Percentiles rank a stretch among this genome's conserved stretches.
These are phyloP conservation scores for Cutaneotrichosporon sp. DNA, from an alignment of 1,284 basidiomycete genomes.

Conservation along the genomic window DNA sequence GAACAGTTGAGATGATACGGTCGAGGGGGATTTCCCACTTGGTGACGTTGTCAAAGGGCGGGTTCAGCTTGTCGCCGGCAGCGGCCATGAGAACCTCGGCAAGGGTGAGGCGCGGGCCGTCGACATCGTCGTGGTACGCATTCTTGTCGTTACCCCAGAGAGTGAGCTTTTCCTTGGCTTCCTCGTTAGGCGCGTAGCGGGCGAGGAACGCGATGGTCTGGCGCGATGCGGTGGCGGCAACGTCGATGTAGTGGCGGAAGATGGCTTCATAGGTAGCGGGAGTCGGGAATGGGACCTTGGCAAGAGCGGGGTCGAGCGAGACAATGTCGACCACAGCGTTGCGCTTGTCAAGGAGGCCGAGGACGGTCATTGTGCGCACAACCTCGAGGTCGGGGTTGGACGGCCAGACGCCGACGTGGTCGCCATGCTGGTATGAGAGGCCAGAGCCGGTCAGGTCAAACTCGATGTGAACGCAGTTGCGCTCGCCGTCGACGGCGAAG, in stretches of 20 bases:
- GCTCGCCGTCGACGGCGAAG: constrained; percentile 70
- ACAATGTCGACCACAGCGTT: constrained; percentile 85
- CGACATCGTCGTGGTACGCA: constrained; percentile 72
- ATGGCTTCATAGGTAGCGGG: constrained; percentile 94
- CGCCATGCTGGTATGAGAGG: constrained; percentile 97
- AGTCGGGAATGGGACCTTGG: constrained; percentile 97
- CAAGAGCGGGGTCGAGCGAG: constrained; percentile 93
- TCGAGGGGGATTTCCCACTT: constrained; percentile 92
- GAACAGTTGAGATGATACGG: constrained; percentile 86
- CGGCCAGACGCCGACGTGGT: constrained; percentile 97
- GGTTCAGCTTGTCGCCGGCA: constrained; percentile 70
- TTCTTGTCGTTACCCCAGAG: constrained; percentile 84
- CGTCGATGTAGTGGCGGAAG: constrained; percentile 95
- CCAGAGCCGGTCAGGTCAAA: constrained; percentile 93
- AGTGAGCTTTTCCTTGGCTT: constrained; percentile 71
- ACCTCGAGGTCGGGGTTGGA: constrained; percentile 90
- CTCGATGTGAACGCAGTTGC: constrained; percentile 95
- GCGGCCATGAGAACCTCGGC: constrained; percentile 83
- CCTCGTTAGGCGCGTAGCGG: constrained; percentile 80
- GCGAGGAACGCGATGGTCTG: constrained; percentile 85
- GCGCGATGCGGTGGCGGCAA: constrained; percentile 86
- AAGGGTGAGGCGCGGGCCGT: constrained; percentile 79
- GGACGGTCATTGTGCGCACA: constrained; percentile 77
- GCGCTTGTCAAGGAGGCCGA: constrained; percentile 73
- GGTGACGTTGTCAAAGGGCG: constrained; percentile 63